Percentiles rank a stretch among this genome's conserved stretches.
phyloP scores from a whole-genome alignment of 108 stramenopile genomes.

The Nitzschia sp. region DNA sequence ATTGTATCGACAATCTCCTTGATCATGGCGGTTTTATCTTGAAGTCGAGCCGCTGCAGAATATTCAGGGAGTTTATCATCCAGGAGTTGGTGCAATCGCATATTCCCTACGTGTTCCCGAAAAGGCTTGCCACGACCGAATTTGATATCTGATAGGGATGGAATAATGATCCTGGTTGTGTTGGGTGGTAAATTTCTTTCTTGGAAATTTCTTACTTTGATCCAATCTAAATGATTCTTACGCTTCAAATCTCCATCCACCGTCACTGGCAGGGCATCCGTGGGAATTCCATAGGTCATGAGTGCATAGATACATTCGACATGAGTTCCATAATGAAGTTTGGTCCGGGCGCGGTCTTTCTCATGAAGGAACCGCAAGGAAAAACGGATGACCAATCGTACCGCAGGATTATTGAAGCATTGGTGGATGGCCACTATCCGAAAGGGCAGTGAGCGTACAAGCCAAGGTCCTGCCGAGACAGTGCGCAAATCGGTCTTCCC shows the following conservation, averaged over 20 bases:
- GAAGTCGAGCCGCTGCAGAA: neutral
- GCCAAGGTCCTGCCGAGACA: neutral
- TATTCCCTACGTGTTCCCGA: constrained; percentile 10
- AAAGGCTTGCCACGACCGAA: constrained; percentile 27
- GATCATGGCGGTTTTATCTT: neutral
- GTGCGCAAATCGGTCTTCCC: neutral
- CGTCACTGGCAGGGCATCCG: constrained; percentile 5
- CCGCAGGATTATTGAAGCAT: constrained; percentile 2
- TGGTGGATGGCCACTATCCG: neutral
- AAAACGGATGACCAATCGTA: neutral
- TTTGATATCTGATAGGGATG: constrained; percentile 15
- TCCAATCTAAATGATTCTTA: constrained; percentile 11
- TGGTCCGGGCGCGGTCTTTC: neutral
- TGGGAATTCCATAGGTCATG: constrained; percentile 12
- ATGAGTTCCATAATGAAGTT: constrained; percentile 3
- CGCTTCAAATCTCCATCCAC: neutral
- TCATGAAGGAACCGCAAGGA: neutral
- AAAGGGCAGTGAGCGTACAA: neutral
- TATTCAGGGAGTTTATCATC: neutral
- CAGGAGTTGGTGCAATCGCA: neutral
- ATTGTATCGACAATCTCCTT: neutral
- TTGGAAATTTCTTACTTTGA: neutral
- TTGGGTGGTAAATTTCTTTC: neutral
- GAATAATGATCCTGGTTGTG: neutral
- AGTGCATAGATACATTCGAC: constrained; percentile 1